A percentile compares a stretch with the other conserved stretches of the same genome.
Conservation (phyloP, 208 protist genomes). For the Leishmania lainsoni region DNA sequence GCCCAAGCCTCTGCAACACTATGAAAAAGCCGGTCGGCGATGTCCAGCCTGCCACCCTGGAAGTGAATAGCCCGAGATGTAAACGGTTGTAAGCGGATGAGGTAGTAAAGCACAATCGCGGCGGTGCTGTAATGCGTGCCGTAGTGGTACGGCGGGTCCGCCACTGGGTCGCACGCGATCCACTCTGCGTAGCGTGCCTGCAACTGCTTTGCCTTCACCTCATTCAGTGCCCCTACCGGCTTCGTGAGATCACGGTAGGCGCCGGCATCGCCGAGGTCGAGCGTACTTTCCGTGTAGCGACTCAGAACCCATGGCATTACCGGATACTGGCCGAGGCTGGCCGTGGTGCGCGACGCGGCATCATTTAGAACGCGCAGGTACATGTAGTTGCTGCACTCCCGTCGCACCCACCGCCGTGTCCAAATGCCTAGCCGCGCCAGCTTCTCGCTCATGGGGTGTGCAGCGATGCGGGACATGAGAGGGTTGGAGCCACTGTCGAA, state of each 20-base stretch:
- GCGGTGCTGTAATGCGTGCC: constrained; percentile 97
- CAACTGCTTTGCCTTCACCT: constrained; percentile 67
- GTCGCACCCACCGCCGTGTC: constrained; percentile 74
- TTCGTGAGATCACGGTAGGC: constrained; percentile 93
- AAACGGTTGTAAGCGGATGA: constrained; percentile 97
- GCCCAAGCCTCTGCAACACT: constrained; percentile 92
- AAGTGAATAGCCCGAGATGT: constrained; percentile 78
- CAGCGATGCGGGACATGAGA: constrained; percentile 32
- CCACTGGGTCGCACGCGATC: constrained; percentile 42
- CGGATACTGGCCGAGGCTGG: constrained; percentile 94
- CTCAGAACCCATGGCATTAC: constrained; percentile 94
- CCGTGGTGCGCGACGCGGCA: constrained; percentile 84
- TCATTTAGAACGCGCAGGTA: constrained; percentile 94
- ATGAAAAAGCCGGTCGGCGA: constrained; percentile 95
- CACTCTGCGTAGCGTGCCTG: constrained; percentile 77
- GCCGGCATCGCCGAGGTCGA: constrained; percentile 74
- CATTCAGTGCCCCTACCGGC: constrained; percentile 94
- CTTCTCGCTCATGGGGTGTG: constrained; percentile 51
- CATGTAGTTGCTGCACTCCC: constrained; percentile 87
- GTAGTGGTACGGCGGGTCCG: constrained; percentile 94
- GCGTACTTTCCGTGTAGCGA: constrained; percentile 65
- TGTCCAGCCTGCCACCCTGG: constrained; percentile 91
- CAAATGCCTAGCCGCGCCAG: constrained; percentile 30
- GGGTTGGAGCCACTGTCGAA: constrained; percentile 32
- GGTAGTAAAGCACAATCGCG: constrained; percentile 95